Conservation (phyloP, 495 filamentous ascomycete genomes). For the Mytilinidion resinicola region DNA sequence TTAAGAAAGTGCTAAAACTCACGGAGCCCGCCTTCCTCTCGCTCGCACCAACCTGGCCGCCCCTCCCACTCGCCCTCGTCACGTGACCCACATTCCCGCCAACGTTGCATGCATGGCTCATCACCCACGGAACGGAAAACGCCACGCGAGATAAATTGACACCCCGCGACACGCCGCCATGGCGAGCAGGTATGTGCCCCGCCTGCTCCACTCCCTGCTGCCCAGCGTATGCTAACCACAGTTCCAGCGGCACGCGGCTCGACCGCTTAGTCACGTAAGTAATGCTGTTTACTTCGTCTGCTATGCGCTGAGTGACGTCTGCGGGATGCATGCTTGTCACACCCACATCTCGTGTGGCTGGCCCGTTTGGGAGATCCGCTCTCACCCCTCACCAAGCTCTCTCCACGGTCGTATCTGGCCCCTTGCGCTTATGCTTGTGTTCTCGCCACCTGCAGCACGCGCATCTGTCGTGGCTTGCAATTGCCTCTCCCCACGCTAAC, state of each 20-base stretch:
- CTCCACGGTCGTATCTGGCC: background rate
- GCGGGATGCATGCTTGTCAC: too few relatives aligned
- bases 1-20: too few relatives aligned
- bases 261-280: slow-evolving; percentile 90
- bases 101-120: too few relatives aligned
- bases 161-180: background rate
- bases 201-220: background rate
- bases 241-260: slow-evolving; percentile 48
- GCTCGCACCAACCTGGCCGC: too few relatives aligned
- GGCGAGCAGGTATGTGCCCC: background rate
- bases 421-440: background rate
- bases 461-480: slow-evolving; percentile 3
- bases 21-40: too few relatives aligned
- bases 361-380: too few relatives aligned
- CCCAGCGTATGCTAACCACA: background rate
- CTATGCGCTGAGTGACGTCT: slow-evolving; percentile 22
- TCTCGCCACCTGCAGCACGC: slow-evolving; percentile 6
- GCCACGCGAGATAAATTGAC: too few relatives aligned
- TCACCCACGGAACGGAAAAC: too few relatives aligned
- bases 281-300: background rate
- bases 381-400: background rate
- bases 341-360: too few relatives aligned
- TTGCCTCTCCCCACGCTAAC: slow-evolving; percentile 29
- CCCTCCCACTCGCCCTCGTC: too few relatives aligned
- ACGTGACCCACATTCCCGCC: too few relatives aligned